Evolutionary conservation across 2,329 filamentous ascomycete species (phyloP).

Genomic region (Leptodontidium sp.): DNA sequence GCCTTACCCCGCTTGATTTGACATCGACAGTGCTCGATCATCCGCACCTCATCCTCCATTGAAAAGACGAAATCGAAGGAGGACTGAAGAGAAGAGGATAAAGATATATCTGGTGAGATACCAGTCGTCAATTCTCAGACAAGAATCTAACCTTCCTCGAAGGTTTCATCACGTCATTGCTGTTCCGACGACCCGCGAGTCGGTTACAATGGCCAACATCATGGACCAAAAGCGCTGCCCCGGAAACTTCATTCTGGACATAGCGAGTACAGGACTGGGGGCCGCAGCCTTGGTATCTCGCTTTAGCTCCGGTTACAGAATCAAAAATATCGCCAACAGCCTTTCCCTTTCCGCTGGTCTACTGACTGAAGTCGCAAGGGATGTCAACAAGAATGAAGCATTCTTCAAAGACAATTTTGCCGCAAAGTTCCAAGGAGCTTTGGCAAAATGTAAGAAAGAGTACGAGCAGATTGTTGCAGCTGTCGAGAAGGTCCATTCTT

Average conservation of each 20-base stretch:
- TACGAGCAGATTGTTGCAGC: conserved; percentile 18
- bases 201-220: background rate
- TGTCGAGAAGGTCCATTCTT: conserved; percentile 23
- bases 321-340: conserved; percentile 16
- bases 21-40: background rate
- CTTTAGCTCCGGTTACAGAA: conserved; percentile 4
- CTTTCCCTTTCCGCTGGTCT: conserved; percentile 25
- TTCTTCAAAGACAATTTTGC: conserved; percentile 29
- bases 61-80: background rate
- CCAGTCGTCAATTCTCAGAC: background rate
- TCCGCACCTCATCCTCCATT: background rate
- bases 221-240: conserved; percentile 19
- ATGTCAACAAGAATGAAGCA: conserved; percentile 22
- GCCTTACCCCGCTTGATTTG: background rate
- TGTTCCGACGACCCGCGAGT: background rate
- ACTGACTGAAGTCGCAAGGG: conserved; percentile 18
- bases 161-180: background rate
- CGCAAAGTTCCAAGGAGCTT: conserved; percentile 12
- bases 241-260: conserved; percentile 28
- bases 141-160: background rate
- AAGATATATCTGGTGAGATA: background rate
- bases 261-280: conserved; percentile 15
- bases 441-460: conserved; percentile 24
- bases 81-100: background rate
- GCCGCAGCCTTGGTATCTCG: conserved; percentile 9